Percentiles rank a stretch among this genome's conserved stretches.
Conservation (phyloP, 129 eudicot species). For the Mikania micrantha region DNA sequence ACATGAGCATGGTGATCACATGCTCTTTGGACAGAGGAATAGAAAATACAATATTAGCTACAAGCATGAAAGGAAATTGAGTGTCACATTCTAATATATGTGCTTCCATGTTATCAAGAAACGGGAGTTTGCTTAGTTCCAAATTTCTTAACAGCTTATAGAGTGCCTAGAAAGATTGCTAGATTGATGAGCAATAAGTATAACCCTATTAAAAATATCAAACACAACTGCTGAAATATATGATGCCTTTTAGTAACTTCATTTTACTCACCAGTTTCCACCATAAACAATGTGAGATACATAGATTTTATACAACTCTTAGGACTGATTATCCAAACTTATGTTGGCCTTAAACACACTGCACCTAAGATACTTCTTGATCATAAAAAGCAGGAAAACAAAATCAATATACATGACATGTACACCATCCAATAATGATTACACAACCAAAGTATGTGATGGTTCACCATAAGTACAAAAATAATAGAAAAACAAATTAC, state of each 20-base stretch:
- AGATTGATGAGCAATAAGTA: neutral
- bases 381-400: neutral
- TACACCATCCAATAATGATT: neutral
- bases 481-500: neutral
- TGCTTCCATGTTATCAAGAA: neutral
- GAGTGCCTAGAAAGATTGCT: neutral
- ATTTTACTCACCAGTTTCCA: neutral
- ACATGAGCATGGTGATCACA: neutral
- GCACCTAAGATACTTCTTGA: neutral
- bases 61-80: neutral
- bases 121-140: neutral
- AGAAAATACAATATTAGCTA: neutral
- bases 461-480: neutral
- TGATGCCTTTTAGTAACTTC: neutral
- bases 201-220: neutral
- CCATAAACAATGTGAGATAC: neutral
- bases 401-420: neutral
- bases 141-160: neutral
- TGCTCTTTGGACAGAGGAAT: neutral
- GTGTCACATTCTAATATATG: neutral
- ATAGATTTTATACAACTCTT: neutral
- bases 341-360: neutral
- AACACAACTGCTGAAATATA: neutral
- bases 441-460: neutral
- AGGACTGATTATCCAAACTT: neutral